Base-by-base conservation (phyloP, 2,329 filamentous ascomycete genomes). In the Colletotrichum sojae region DNA sequence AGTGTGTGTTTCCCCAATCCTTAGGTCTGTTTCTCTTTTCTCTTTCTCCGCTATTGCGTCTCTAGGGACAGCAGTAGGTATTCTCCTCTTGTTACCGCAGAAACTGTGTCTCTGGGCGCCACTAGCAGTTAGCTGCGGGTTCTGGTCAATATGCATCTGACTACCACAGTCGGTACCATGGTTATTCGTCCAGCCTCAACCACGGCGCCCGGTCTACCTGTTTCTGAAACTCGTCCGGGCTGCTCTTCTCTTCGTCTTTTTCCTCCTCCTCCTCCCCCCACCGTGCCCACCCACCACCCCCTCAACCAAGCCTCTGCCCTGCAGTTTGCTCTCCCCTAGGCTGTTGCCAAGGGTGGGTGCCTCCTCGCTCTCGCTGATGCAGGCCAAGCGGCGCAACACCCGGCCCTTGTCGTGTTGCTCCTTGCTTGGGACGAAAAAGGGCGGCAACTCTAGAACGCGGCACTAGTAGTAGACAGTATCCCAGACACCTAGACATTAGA, bases 191-290 rank as follows among this genome's bases (percentile, higher is more conserved):
- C 51, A 67, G 67, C 67, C 56, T 69, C 56, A 25, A 51, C 36
- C 25, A 39, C 62, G 25, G 63, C 39, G 31, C 46, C 31, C 45
- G 56, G 36, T 55, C 63, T n/a, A 67, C 62, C 63, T 69, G 62
- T 49, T 66, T 69, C 62, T 69, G 67, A 69, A 69, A 69, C 67
- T 55, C 55, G 56, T 48, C 62, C 67, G 67, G 43, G 52, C 51
- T 36, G 31, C 31, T 36, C 31, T 36, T 31, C 8, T 31, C 9
- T 10, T 31, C 27, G 8, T 31, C 27, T 31, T 31, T 31, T 31
- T 31, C n/a, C n/a, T n/a, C n/a, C n/a, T 9, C 1, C 27, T 31
- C 22, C 22, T 25, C 22, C 22, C 1, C 27, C 27, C 27, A 31
- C 27, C 27, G 27, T 31, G 27, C 27, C 27, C 27, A 31, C 27